Evolutionary conservation across 441 rosid species (phyloP), one percentile per base, ranked within the genome.

Genomic region (Euphorbia corollata): DNA sequence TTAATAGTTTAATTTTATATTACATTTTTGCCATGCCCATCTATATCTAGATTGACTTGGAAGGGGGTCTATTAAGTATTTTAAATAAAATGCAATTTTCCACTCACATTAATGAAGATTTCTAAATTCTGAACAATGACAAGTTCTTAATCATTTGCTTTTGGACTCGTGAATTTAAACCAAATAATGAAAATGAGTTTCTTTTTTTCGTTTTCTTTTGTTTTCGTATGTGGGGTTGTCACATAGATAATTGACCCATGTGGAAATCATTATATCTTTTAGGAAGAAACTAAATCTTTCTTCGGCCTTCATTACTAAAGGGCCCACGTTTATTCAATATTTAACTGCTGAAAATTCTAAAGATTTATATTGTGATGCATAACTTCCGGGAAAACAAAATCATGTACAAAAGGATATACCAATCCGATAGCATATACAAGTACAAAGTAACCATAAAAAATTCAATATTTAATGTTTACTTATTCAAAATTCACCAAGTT

Each of bases 171-270:
- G 27, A 34, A 48, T 51, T 63, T 50, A 51, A 41, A 41, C 47
- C 73, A 67, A 53, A 53, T 19, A 18, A 53, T 32, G 2, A 32
- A 32, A 32, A 18, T 20, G 20, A 32, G 68, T 71, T 61, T 69
- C 61, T 16, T 60, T 48, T 20, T 69, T 18, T 6, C 16, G 63
- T 51, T 53, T 53, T 2, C 8, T 53, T 19, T 53, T 16, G 7
- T 47, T 19, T 54, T 32, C n/a, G n/a, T n/a, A n/a, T n/a, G 80
- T 81, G 73, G 77, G 73, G 72, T 77, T 79, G 78, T 72, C 81
- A 76, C 65, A 60, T 2, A 50, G 76, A 66, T 71, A 16, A 67
- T 67, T 65, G 77, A 75, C 67, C 50, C 68, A 19, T 68, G 72
- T 69, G 61, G 45, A 79, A 63, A 23, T 23, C 11, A 23, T 50